Evolutionary conservation across 78 protist genomes (phyloP), one percentile per base, ranked within the genome.

Genomic region (Dictyostelium intermedium): DNA sequence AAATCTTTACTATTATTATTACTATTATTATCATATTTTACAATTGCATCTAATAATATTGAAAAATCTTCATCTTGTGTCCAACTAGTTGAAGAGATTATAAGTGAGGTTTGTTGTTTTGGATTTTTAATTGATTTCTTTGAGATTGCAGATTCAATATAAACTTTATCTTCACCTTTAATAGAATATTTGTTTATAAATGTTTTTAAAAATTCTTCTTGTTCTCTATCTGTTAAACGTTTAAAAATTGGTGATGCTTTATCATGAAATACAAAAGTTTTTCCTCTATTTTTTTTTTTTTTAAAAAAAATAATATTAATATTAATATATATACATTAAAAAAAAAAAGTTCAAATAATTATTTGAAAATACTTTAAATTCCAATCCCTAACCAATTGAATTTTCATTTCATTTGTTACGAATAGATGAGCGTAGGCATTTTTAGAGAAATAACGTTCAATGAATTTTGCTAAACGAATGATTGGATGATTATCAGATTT

Each of bases 41-140:
- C 70, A 23, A 98, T 79, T 5, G 98, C 97, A 6, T 39, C 77
- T 14, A 97, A 39, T 47, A 98, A 86, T 20, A 96, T 91, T 32
- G 87, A 72, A 56, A 97, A 98, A 61, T 98, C 99, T 85, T 98
- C 99, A 89, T 98, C 99, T 18, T 91, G 81, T 2, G 98, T 97
- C 99, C 99, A 98, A 45, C 91, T 50, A 10, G 99, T 98, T 14
- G 96, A 79, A 10, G 96, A 73, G 9, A 78, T 78, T 9, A 60
- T 72, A 45, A 74, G 9, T 23, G 92, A 83, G n/a, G 84, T 69
- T 20, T 56, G 66, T 56, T 56, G 66, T 56, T 56, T 56, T 56
- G 53, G 45, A 41, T 13, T 78, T 78, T 11, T 39, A 14, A n/a
- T 41, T 23, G 32, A 18, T 56, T 60, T 56, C 43, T 47, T 79